These are phyloP conservation scores for Dianthus caryophyllus DNA, from an alignment of 148 eudicot species.

Conservation along the genomic window DNA sequence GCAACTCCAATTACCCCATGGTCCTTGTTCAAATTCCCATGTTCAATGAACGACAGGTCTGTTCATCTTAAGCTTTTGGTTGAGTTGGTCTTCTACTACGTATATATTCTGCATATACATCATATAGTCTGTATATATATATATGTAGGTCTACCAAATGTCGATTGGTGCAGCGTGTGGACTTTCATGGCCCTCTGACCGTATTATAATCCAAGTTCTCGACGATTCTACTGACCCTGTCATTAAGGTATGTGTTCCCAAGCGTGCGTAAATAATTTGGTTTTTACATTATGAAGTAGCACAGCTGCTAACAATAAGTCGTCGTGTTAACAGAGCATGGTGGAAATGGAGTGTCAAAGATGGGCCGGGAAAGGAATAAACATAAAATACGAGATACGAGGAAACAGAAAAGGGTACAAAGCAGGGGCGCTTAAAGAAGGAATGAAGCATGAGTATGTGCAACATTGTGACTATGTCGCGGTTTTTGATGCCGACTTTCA, in stretches of 20 bases:
- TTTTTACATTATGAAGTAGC: no score
- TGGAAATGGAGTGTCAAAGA: slow-evolving; percentile 58
- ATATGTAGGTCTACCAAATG: slow-evolving; percentile 59
- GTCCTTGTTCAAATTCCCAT: slow-evolving; percentile 76
- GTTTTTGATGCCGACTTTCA: slow-evolving; percentile 81
- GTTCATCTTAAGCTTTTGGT: background rate
- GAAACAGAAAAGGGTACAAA: slow-evolving; percentile 69
- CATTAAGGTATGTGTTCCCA: slow-evolving; percentile 48
- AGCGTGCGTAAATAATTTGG: no score
- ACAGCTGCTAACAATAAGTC: no score
- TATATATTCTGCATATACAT: no score
- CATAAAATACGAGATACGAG: slow-evolving; percentile 65
- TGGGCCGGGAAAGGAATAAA: slow-evolving; percentile 76
- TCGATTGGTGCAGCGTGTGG: slow-evolving; percentile 80
- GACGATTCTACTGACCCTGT: slow-evolving; percentile 64
- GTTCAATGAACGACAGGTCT: slow-evolving; percentile 71
- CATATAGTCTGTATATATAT: no score
- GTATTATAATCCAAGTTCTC: slow-evolving; percentile 62
- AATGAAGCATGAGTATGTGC: slow-evolving; percentile 55
- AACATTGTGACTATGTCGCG: slow-evolving; percentile 59
- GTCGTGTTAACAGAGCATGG: slow-evolving; percentile 56
- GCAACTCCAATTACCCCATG: slow-evolving; percentile 51
- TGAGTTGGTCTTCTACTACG: no score
- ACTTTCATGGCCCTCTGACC: slow-evolving; percentile 75
- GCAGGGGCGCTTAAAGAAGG: slow-evolving; percentile 77